phyloP scores from a whole-genome alignment of 441 rosid genomes.

The Sinapis alba region DNA sequence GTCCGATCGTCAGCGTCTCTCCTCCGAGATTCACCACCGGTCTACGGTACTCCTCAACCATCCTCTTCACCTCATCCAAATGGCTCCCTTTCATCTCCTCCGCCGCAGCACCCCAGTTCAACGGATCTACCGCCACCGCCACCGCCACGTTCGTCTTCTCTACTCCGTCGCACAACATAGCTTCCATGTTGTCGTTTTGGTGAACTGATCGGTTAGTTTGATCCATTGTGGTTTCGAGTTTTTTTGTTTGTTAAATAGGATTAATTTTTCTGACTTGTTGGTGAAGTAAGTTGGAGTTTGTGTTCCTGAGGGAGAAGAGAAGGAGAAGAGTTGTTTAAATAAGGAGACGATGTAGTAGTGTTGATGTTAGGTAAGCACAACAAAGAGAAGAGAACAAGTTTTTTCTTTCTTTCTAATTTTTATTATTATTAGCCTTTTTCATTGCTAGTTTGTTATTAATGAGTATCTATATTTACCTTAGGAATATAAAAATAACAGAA shows the following conservation, averaged over 20 bases:
- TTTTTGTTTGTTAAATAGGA: background rate
- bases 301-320: slow-evolving; percentile 37
- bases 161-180: slow-evolving; percentile 27
- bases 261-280: slow-evolving; percentile 13
- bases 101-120: slow-evolving; percentile 71
- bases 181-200: slow-evolving; percentile 28
- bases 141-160: slow-evolving; percentile 14
- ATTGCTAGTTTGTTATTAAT: background rate
- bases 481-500: background rate
- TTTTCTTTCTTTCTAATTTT: too few species aligned
- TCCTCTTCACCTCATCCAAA: slow-evolving; percentile 67
- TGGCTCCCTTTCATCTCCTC: slow-evolving; percentile 74
- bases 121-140: slow-evolving; percentile 42
- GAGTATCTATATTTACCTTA: background rate
- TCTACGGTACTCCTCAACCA: slow-evolving; percentile 66
- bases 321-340: slow-evolving; percentile 44
- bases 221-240: slow-evolving; percentile 11
- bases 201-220: slow-evolving; percentile 23
- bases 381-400: background rate
- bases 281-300: background rate
- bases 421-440: too few species aligned
- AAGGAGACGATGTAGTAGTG: slow-evolving; percentile 22
- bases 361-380: slow-evolving; percentile 49
- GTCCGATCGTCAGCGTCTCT: slow-evolving; percentile 61
- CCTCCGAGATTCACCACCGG: slow-evolving; percentile 67